Conservation (phyloP, 208 protist species). For the Paratrypanosoma confusum region DNA sequence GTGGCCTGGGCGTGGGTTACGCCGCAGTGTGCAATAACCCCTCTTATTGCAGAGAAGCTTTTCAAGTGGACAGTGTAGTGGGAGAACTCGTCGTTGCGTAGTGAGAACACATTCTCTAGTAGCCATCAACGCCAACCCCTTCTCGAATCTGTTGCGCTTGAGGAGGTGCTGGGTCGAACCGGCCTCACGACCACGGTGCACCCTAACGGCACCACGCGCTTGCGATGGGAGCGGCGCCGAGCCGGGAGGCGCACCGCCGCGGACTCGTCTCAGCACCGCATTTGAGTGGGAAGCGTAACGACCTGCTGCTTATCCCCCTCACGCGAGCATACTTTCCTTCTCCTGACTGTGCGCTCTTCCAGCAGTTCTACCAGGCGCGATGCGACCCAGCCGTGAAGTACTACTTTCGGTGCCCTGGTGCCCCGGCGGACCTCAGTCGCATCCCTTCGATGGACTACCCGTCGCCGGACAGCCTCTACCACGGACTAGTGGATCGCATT, state of each 20-base stretch:
- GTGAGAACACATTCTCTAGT: too few relatives aligned
- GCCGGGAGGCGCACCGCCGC: conserved; percentile 50
- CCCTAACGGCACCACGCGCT: background rate
- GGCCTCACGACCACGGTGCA: too few relatives aligned
- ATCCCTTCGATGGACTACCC: conserved; percentile 54
- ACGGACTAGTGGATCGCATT: conserved; percentile 57
- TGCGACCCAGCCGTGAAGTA: conserved; percentile 77
- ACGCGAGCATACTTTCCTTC: conserved; percentile 67
- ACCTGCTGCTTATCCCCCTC: conserved; percentile 70
- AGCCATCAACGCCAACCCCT: too few relatives aligned
- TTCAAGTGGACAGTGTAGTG: too few relatives aligned
- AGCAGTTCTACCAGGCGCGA: conserved; percentile 70
- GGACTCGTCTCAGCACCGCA: conserved; percentile 38
- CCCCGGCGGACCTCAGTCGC: conserved; percentile 55
- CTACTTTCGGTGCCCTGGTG: conserved; percentile 68
- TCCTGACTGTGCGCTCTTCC: conserved; percentile 66
- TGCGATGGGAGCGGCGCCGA: conserved; percentile 62
- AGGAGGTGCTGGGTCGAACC: too few relatives aligned
- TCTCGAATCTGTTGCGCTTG: too few relatives aligned
- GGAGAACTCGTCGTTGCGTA: too few relatives aligned
- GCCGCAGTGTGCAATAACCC: too few relatives aligned
- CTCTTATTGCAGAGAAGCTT: too few relatives aligned
- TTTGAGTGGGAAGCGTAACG: conserved; percentile 49
- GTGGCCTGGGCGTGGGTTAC: too few relatives aligned
- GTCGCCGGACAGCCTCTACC: conserved; percentile 65